phyloP scores from a whole-genome alignment of 2,329 filamentous ascomycete species.

The Alternaria dauci region DNA sequence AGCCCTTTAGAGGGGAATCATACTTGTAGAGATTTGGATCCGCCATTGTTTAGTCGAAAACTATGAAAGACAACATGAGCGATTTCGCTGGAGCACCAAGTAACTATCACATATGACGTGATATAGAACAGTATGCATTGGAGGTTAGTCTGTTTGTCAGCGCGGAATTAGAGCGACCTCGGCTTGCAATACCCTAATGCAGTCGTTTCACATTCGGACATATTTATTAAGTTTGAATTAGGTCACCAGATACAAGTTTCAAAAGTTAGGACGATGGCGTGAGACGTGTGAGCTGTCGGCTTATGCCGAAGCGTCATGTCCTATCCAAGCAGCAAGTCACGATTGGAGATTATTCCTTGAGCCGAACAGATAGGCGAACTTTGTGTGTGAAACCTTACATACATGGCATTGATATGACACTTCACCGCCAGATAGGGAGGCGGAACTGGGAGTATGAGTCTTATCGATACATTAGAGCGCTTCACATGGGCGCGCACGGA shows the following conservation, averaged over 20 bases:
- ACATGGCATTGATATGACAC: constrained; percentile 4
- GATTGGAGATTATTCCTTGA: neutral
- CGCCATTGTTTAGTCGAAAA: constrained; percentile 42
- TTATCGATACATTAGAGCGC: constrained; percentile 30
- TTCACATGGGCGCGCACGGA: constrained; percentile 24
- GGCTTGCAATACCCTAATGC: neutral
- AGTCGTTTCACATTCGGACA: neutral
- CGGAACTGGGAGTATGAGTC: constrained; percentile 6
- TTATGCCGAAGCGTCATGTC: neutral
- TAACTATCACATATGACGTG: neutral
- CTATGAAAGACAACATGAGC: neutral
- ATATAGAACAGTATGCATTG: neutral
- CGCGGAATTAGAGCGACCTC: constrained; percentile 36
- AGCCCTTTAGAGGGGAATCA: constrained; percentile 66
- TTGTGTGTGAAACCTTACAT: neutral
- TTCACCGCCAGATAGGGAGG: constrained; percentile 23
- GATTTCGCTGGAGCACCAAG: neutral
- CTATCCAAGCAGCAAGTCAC: neutral
- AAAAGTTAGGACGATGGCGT: neutral
- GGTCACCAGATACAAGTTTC: neutral
- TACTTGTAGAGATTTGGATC: constrained; percentile 58
- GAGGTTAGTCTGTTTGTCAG: constrained; percentile 35
- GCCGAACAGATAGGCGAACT: neutral
- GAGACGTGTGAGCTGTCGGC: neutral
- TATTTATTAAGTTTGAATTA: neutral